Base-by-base conservation (phyloP, 306 rosid genomes). In the Ceratonia siliqua region DNA sequence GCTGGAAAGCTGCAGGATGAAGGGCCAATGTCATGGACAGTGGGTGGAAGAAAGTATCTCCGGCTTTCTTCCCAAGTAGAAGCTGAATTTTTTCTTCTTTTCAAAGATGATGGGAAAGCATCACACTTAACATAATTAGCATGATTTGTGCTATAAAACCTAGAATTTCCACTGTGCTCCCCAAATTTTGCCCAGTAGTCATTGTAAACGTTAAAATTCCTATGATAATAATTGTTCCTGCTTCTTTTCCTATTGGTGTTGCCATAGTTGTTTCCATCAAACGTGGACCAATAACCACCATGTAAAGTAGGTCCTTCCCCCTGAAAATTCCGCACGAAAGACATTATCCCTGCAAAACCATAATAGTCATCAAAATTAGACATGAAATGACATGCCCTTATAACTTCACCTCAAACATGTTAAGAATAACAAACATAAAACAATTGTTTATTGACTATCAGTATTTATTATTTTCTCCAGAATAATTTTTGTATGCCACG, bases 71-170 rank as follows among this genome's bases (percentile, higher is more conserved):
- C 91, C 89, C 91, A 85, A 39, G 83, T 75, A 61, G 89, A 75
- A 75, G 81, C 89, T 43, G 95, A 78, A 79, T 85, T 77, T 58
- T 89, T 94, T 79, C 99, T 90, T 88, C 92, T 86, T 78, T 87
- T 94, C 63, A 79, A 62, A 62, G 91, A 83, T 18, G 88, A 87
- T 2, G 85, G 81, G 4, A 33, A 53, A 56, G 68, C 76, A 68
- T 86, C 85, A 66, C 82, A 74, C 69, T 80, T 83, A 32, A 61
- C 62, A 81, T 80, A 73, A 73, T 74, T 81, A 45, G 81, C 78
- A 70, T 73, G 76, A 74, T 83, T 82, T 0, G 41, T 78, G 28
- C 54, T 45, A 32, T 38, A 75, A 79, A 81, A 78, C 57, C 67
- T 75, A 39, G 61, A 75, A 74, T 81, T 73, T 70, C 74, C 71